phyloP scores from a whole-genome alignment of 1,284 basidiomycete genomes.

The Irpex lacteus region DNA sequence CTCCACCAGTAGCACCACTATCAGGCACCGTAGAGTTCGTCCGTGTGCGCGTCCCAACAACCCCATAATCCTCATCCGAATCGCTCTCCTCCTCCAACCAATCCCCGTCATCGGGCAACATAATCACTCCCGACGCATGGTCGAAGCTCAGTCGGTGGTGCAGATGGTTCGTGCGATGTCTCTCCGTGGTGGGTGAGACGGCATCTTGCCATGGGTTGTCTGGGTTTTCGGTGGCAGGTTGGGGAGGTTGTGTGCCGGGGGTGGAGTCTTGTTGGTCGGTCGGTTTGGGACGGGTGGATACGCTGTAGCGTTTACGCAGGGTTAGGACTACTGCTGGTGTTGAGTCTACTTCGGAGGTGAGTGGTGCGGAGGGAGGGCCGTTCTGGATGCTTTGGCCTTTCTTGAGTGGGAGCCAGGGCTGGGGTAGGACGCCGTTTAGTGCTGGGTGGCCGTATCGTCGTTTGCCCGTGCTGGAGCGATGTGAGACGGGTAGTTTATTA shows the following conservation, averaged over 20 bases:
- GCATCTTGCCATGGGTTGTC: slow-evolving; percentile 58
- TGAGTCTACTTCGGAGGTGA: slow-evolving; percentile 33
- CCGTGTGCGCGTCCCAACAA: not conserved
- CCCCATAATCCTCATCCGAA: slow-evolving; percentile 34
- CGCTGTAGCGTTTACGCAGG: slow-evolving; percentile 63
- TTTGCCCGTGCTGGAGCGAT: slow-evolving; percentile 68
- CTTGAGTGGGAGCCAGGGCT: slow-evolving; percentile 88
- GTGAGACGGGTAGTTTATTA: slow-evolving; percentile 4
- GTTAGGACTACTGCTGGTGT: slow-evolving; percentile 74
- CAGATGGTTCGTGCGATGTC: slow-evolving; percentile 25
- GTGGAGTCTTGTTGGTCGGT: not conserved
- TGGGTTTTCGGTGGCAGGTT: slow-evolving; percentile 12
- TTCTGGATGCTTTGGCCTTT: slow-evolving; percentile 75
- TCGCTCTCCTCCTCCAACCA: slow-evolving; percentile 56
- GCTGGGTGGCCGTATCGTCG: slow-evolving; percentile 90
- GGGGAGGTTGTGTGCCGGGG: not conserved
- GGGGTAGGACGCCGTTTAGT: slow-evolving; percentile 81
- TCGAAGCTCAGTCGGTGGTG: slow-evolving; percentile 74
- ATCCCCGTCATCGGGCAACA: slow-evolving; percentile 73
- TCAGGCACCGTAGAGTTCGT: not conserved
- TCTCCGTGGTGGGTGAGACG: slow-evolving; percentile 21
- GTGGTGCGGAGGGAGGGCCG: slow-evolving; percentile 36
- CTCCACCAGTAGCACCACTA: not conserved
- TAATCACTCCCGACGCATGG: slow-evolving; percentile 78
- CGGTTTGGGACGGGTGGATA: slow-evolving; percentile 26